phyloP scores from a whole-genome alignment of 345 rosid genomes.

The Murraya koenigii region DNA sequence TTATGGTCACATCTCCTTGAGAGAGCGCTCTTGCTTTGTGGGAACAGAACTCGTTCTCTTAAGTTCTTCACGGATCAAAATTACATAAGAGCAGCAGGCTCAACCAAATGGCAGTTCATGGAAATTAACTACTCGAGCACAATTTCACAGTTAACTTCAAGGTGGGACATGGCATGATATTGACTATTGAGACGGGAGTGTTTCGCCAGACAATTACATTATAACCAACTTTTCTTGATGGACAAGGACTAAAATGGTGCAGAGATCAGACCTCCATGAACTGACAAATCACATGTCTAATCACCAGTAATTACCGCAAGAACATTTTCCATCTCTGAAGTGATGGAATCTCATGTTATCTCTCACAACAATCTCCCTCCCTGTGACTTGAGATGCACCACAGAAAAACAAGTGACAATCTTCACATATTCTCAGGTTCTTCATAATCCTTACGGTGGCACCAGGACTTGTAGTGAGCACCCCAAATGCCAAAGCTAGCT shows the following conservation, averaged over 20 bases:
- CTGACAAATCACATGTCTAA: neutral
- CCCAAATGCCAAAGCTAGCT: slow-evolving; percentile 70
- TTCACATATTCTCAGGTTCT: slow-evolving; percentile 71
- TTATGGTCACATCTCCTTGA: neutral
- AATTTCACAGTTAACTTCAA: neutral
- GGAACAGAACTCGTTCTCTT: neutral
- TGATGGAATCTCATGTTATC: slow-evolving; percentile 79
- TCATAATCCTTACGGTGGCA: slow-evolving; percentile 51
- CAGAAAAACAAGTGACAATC: slow-evolving; percentile 73
- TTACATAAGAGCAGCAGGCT: neutral
- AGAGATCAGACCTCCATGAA: neutral
- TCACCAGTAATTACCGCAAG: slow-evolving; percentile 82
- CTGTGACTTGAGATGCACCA: slow-evolving; percentile 45
- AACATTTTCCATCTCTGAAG: slow-evolving; percentile 62
- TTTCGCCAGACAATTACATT: neutral
- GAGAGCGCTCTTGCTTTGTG: neutral
- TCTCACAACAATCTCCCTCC: slow-evolving; percentile 60
- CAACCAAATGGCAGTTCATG: neutral
- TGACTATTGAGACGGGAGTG: neutral
- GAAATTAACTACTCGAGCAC: neutral
- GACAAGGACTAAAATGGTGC: neutral
- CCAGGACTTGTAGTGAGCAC: slow-evolving; percentile 40
- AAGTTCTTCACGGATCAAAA: neutral
- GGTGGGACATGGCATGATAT: neutral
- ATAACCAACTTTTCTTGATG: neutral